Conservation (phyloP, 2,329 filamentous ascomycete genomes). For the Anthostomella pinea region DNA sequence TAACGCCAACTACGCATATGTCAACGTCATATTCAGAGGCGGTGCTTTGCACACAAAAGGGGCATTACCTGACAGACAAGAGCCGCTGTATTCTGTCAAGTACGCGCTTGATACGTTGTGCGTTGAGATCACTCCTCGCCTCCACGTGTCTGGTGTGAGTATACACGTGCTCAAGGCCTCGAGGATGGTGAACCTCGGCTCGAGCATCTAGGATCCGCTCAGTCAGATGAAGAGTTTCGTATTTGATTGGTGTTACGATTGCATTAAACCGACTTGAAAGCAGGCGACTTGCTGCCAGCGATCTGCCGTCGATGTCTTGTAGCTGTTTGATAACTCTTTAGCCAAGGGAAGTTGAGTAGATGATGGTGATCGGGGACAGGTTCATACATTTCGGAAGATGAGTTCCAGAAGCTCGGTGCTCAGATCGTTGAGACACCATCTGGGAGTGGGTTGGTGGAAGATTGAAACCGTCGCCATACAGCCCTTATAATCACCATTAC, state of each 20-base stretch:
- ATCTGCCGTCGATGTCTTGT: conserved; percentile 34
- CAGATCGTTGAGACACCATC: conserved; percentile 34
- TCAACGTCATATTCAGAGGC: conserved; percentile 2
- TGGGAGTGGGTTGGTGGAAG: conserved; percentile 8
- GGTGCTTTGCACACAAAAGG: not conserved
- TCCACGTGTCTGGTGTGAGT: conserved; percentile 40
- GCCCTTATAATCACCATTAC: conserved; percentile 4
- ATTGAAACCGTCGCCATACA: conserved; percentile 15
- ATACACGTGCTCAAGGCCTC: conserved; percentile 35
- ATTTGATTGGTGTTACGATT: conserved; percentile 42
- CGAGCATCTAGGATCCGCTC: conserved; percentile 34
- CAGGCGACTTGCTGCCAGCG: conserved; percentile 35
- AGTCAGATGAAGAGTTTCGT: conserved; percentile 38
- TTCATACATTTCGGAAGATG: conserved; percentile 40
- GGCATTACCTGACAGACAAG: conserved; percentile 38
- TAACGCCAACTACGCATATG: conserved; percentile 37
- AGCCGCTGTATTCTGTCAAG: conserved; percentile 36
- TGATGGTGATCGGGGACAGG: not conserved
- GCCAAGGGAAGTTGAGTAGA: too few species aligned
- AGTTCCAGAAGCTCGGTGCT: conserved; percentile 43
- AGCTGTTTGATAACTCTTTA: conserved; percentile 30
- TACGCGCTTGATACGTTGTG: conserved; percentile 34
- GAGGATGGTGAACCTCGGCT: conserved; percentile 32
- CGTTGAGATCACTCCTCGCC: conserved; percentile 39
- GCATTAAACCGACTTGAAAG: conserved; percentile 39